These are phyloP conservation scores for Neospermospora avenae DNA, from an alignment of 2,329 filamentous ascomycete genomes.

Conservation along the genomic window DNA sequence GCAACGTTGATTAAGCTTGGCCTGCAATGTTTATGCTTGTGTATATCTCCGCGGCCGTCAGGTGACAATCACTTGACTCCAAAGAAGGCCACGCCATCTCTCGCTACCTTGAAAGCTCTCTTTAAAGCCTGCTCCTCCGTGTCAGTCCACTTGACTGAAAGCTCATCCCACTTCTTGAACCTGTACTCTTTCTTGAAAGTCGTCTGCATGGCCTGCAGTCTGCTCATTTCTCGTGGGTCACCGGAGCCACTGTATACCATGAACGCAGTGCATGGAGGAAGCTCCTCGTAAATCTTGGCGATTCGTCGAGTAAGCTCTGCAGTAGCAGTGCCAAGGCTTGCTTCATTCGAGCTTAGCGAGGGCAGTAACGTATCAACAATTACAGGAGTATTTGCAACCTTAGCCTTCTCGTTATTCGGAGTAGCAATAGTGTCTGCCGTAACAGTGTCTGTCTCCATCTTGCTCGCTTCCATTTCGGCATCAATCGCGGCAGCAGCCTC, in stretches of 20 bases:
- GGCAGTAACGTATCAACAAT: neutral
- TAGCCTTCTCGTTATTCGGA: neutral
- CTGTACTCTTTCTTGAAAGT: slow-evolving; percentile 64
- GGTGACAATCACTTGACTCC: slow-evolving; percentile 53
- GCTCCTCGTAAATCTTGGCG: slow-evolving; percentile 50
- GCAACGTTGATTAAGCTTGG: neutral
- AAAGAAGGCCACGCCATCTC: slow-evolving; percentile 62
- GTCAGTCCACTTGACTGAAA: slow-evolving; percentile 67
- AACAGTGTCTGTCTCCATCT: neutral
- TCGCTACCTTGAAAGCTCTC: slow-evolving; percentile 53
- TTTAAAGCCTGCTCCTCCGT: slow-evolving; percentile 60
- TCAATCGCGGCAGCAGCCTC: slow-evolving; percentile 11
- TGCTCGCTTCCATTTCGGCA: neutral
- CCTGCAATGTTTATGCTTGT: neutral
- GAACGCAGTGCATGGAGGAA: slow-evolving; percentile 64
- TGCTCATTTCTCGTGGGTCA: slow-evolving; percentile 64
- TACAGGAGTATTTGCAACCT: neutral
- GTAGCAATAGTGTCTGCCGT: neutral
- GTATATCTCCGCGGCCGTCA: neutral
- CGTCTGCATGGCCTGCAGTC: slow-evolving; percentile 56
- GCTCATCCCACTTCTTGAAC: slow-evolving; percentile 62
- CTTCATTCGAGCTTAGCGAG: slow-evolving; percentile 10
- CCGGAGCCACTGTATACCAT: slow-evolving; percentile 65
- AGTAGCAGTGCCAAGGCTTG: slow-evolving; percentile 22
- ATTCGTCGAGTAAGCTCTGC: slow-evolving; percentile 43